Percentiles rank a stretch among this genome's conserved stretches.
Evolutionary conservation across 225 moss, liverwort and hornwort species (phyloP).

Genomic region (Climacium dendroides): DNA sequence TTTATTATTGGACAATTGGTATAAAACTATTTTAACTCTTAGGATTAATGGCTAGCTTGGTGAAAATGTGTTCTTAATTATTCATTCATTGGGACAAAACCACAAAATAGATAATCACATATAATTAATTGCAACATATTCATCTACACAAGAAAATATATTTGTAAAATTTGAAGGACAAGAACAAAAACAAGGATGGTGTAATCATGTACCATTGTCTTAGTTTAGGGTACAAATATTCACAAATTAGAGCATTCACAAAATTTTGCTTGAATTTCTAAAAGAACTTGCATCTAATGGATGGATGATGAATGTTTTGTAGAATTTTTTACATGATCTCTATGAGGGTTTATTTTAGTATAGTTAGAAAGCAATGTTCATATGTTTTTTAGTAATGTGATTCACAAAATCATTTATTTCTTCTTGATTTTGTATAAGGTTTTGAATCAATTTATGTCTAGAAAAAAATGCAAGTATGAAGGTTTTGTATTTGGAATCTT

Average conservation of each 20-base stretch:
- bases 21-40: too few species aligned
- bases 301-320: neutral
- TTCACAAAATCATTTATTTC: too few species aligned
- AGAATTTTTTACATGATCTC: neutral
- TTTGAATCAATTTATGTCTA: neutral
- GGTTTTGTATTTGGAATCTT: neutral
- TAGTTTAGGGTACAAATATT: neutral
- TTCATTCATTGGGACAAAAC: neutral
- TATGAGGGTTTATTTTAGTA: neutral
- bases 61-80: neutral
- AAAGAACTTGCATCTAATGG: neutral
- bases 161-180: fast-evolving
- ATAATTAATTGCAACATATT: neutral
- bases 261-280: neutral
- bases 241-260: neutral
- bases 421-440: fast-evolving
- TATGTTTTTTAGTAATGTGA: neutral
- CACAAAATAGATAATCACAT: neutral
- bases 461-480: neutral
- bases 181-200: too few species aligned
- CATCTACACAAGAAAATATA: neutral
- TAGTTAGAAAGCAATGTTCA: neutral
- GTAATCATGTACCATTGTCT: fast-evolving
- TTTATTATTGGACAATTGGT: neutral
- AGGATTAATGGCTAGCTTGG: fast-evolving